These are phyloP conservation scores for Kurtzmaniella quercitrusa DNA, from an alignment of 1,139 yeast genomes.

Conservation along the genomic window DNA sequence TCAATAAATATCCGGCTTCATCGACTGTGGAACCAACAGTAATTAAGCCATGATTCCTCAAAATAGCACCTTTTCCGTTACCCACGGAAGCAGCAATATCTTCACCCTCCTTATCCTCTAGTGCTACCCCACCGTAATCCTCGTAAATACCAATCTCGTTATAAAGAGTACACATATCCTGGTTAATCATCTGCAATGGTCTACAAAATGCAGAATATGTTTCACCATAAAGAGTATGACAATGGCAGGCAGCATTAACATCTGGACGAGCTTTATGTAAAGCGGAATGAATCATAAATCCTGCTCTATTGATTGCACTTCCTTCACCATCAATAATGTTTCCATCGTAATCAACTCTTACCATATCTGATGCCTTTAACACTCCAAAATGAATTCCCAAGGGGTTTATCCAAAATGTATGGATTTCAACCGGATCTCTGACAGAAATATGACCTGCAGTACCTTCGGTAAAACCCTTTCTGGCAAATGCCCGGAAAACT, in stretches of 20 bases:
- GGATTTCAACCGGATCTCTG: slow-evolving; percentile 69
- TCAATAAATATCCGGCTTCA: slow-evolving; percentile 75
- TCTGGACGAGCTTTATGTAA: slow-evolving; percentile 76
- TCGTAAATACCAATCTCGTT: slow-evolving; percentile 61
- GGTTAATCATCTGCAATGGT: slow-evolving; percentile 74
- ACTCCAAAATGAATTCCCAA: slow-evolving; percentile 68
- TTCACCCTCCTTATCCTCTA: slow-evolving; percentile 68
- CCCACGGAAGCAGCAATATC: slow-evolving; percentile 68
- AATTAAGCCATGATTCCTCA: slow-evolving; percentile 75
- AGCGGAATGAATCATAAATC: slow-evolving; percentile 76
- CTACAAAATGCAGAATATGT: slow-evolving; percentile 72
- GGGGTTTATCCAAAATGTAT: slow-evolving; percentile 80
- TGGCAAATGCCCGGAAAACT: slow-evolving; percentile 73
- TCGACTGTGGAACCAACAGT: slow-evolving; percentile 78
- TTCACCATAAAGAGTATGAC: slow-evolving; percentile 72
- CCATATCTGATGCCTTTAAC: slow-evolving; percentile 69
- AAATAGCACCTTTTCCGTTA: slow-evolving; percentile 57
- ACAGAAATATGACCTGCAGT: slow-evolving; percentile 79
- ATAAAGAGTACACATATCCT: slow-evolving; percentile 69
- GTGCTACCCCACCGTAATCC: slow-evolving; percentile 77
- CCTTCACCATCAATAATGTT: slow-evolving; percentile 66
- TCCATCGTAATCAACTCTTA: slow-evolving; percentile 70
- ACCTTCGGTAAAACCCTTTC: slow-evolving; percentile 74
- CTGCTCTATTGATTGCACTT: slow-evolving; percentile 71
- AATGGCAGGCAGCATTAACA: slow-evolving; percentile 77